Evolutionary conservation across 257 asterid species (phyloP).

Genomic region (Solanum rostratum): DNA sequence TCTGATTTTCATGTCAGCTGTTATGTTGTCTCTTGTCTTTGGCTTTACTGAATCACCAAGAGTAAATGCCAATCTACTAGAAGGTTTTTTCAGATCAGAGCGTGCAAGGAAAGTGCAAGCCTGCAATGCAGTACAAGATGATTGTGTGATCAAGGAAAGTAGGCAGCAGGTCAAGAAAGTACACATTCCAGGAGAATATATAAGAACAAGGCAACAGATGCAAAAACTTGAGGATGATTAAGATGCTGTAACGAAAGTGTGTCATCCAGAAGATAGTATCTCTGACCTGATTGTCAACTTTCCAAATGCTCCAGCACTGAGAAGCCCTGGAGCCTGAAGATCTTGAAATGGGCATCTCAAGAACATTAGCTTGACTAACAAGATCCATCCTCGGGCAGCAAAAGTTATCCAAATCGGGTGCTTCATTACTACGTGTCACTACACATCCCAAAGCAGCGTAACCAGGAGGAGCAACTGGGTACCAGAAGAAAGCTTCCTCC

Average conservation of each 20-base stretch:
- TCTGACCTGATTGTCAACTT: constrained; percentile 92
- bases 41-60: constrained; percentile 88
- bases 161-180: neutral
- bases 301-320: constrained; percentile 95
- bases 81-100: constrained; percentile 81
- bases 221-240: neutral
- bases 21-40: constrained; percentile 78
- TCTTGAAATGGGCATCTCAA: constrained; percentile 79
- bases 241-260: neutral
- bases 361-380: constrained; percentile 74
- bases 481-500: constrained; percentile 93
- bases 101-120: constrained; percentile 98
- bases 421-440: constrained; percentile 63
- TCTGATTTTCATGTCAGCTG: constrained; percentile 95
- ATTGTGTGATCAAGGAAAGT: constrained; percentile 6
- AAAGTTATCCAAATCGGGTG: constrained; percentile 54
- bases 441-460: constrained; percentile 89
- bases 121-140: constrained; percentile 27
- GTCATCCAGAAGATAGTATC: neutral
- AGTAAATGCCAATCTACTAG: constrained; percentile 69
- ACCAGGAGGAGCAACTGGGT: constrained; percentile 96
- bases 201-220: neutral
- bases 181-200: neutral
- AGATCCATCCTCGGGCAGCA: constrained; percentile 95
- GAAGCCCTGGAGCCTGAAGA: constrained; percentile 70